Evolutionary conservation across 78 protist genomes (phyloP).

Genomic region (Monocercomonoides exilis): DNA sequence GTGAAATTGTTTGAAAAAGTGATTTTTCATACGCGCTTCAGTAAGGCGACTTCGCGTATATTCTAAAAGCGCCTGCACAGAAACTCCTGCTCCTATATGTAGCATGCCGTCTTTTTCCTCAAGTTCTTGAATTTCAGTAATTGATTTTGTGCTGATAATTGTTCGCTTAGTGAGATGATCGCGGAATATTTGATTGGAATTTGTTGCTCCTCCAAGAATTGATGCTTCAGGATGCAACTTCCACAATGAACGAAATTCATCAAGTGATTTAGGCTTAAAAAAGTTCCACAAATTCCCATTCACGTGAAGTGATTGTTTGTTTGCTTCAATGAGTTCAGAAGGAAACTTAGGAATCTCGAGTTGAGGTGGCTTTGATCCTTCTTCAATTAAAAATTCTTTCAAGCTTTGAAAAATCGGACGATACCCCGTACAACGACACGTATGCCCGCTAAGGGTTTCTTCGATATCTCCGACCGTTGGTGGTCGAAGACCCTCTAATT

Average conservation of each 20-base stretch:
- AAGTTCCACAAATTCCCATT: not conserved
- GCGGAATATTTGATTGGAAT: not conserved
- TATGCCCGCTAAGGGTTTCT: conserved; percentile 3
- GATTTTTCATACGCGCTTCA: not conserved
- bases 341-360: not conserved
- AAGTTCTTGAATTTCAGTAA: not conserved
- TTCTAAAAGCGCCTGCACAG: not conserved
- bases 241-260: not conserved
- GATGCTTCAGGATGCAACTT: not conserved
- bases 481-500: not conserved
- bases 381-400: not conserved
- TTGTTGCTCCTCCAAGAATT: conserved; percentile 4
- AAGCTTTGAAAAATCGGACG: not conserved
- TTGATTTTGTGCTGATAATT: not conserved
- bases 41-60: not conserved
- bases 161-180: not conserved
- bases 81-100: not conserved
- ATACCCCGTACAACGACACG: conserved; percentile 40
- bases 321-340: not conserved
- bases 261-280: not conserved
- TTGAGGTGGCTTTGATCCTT: not conserved
- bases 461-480: conserved; percentile 14
- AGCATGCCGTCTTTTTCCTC: not conserved
- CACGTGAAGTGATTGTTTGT: not conserved
- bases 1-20: not conserved